Conservation (phyloP, 768 basidiomycete species). For the Boletellus emodensis region DNA sequence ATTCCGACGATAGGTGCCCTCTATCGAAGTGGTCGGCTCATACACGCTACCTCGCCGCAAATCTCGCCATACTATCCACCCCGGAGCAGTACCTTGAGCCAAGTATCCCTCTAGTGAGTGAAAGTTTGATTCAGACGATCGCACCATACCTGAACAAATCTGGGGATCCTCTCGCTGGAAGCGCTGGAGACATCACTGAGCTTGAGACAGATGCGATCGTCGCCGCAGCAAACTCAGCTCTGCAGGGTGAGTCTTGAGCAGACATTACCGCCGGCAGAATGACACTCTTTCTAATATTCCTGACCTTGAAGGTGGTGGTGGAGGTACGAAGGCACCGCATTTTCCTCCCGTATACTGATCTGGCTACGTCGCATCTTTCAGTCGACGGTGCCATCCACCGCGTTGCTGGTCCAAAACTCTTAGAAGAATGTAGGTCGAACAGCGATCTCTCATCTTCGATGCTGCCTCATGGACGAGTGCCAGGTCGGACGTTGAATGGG, state of each 20-base stretch:
- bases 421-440: slow-evolving; percentile 60
- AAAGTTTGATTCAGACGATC: neutral
- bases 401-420: slow-evolving; percentile 63
- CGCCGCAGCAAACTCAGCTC: slow-evolving; percentile 73
- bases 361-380: slow-evolving; percentile 22
- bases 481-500: slow-evolving; percentile 64
- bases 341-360: neutral
- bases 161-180: slow-evolving; percentile 25
- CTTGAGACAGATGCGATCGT: slow-evolving; percentile 72
- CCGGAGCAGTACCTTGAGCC: slow-evolving; percentile 41
- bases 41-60: slow-evolving; percentile 35
- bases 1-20: slow-evolving; percentile 56
- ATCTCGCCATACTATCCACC: slow-evolving; percentile 29
- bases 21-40: slow-evolving; percentile 38
- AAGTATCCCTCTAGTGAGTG: slow-evolving; percentile 67
- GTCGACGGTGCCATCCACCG: slow-evolving; percentile 82
- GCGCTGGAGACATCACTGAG: slow-evolving; percentile 77
- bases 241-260: slow-evolving; percentile 50
- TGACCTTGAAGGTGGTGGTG: slow-evolving; percentile 61
- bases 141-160: neutral
- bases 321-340: slow-evolving; percentile 44
- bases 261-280: neutral
- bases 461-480: slow-evolving; percentile 36
- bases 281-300: neutral
- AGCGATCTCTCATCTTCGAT: neutral